Base-by-base conservation (phyloP, 768 basidiomycete genomes). In the Dioszegia hungarica region DNA sequence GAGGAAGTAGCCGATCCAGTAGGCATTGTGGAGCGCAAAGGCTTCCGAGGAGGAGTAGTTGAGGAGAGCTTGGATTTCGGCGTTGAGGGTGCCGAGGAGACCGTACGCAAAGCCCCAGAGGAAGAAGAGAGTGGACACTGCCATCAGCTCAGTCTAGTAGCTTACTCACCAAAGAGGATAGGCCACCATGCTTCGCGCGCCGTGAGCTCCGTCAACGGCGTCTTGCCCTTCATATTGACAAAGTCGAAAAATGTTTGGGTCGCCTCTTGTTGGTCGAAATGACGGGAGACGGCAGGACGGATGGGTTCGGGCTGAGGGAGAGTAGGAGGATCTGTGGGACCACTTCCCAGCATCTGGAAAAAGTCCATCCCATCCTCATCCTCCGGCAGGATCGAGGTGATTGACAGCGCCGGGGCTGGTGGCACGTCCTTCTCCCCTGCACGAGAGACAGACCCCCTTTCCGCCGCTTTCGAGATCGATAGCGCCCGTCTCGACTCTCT, bases 91-190 rank as follows among this genome's bases (percentile, higher is more conserved):
- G 0, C 74, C 74, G 10, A 75, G 60, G 2, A 75, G 62, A n/a
- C 74, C 74, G 43, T 73, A 73, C 2, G 68, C 67, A 57, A 73
- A 72, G 9, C 74, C 74, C 74, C 74, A 75, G 14, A 71, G 38
- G 63, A 73, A 66, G 63, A 73, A 72, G 14, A 75, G 64, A 43
- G 54, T 65, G 8, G 68, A 67, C 3, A 70, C 71, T 66, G 56
- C 19, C 31, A 47, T 57, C 29, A 57, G 56, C 56, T 10, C 20
- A 4, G 31, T 1, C 14, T 2, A 19, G 22, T 10, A 19, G 10
- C 20, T 27, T 8, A 61, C 71, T 54, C 39, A 73, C 71, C 67
- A 44, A 69, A 72, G 34, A 68, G 29, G 28, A 71, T 54, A 1
- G 70, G 72, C 58, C 70, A 64, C 61, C 68, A 66, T 9, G 70